Evolutionary conservation across 768 basidiomycete genomes (phyloP).

Genomic region (Leccinum ochraceum): DNA sequence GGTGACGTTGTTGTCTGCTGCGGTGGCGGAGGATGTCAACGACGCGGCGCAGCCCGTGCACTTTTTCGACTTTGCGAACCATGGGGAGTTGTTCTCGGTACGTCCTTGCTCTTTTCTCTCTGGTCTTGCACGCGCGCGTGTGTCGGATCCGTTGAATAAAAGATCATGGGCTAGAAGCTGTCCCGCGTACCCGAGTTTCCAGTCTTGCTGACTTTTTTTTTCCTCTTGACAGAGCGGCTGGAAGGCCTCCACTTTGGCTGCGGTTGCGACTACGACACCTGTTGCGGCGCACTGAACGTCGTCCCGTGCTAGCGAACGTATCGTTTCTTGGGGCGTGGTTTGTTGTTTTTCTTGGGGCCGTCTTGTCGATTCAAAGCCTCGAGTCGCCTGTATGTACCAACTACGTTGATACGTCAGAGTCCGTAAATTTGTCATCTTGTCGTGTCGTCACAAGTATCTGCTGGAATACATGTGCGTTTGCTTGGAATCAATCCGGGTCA

Average conservation of each 20-base stretch:
- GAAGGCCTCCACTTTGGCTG: background rate
- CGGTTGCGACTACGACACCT: background rate
- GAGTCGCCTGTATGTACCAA: no score
- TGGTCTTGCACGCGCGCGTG: background rate
- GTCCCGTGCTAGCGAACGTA: no score
- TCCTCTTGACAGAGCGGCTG: background rate
- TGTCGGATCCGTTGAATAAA: background rate
- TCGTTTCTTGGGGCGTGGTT: background rate
- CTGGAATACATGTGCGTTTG: no score
- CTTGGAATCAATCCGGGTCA: no score
- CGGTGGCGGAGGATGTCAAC: constrained; percentile 21
- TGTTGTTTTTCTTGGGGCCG: background rate
- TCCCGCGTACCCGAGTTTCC: background rate
- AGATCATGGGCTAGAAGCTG: no score
- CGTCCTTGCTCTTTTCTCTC: background rate
- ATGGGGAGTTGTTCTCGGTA: constrained; percentile 24
- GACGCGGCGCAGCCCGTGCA: constrained; percentile 19
- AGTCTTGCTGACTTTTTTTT: background rate
- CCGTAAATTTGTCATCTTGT: no score
- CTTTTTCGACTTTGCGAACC: constrained; percentile 26
- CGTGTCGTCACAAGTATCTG: no score
- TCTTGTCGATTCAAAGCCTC: no score
- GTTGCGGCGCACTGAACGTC: background rate
- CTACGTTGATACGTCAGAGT: no score
- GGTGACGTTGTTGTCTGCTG: constrained; percentile 22